Evolutionary conservation across 805 yeast species (phyloP).

Genomic region (Metschnikowia continentalis): DNA sequence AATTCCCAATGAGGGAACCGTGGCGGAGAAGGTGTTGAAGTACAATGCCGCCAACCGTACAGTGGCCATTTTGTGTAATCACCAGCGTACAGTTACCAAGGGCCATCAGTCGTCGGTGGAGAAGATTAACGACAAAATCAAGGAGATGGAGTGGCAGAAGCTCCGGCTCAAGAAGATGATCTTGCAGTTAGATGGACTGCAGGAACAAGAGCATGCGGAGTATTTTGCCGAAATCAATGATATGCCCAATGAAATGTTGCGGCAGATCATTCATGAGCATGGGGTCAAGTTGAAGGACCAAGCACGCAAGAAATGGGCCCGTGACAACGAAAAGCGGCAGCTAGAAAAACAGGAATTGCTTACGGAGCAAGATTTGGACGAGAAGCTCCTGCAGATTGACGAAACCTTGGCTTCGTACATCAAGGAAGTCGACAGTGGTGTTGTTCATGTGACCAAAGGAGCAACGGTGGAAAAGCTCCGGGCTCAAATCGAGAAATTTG

Average conservation of each 20-base stretch:
- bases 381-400: slow-evolving; percentile 52
- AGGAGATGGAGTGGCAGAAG: slow-evolving; percentile 83
- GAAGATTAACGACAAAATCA: slow-evolving; percentile 70
- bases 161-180: slow-evolving; percentile 70
- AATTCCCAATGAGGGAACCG: slow-evolving; percentile 82
- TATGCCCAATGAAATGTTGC: slow-evolving; percentile 60
- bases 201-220: slow-evolving; percentile 47
- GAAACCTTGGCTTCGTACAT: slow-evolving; percentile 49
- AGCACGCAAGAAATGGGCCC: slow-evolving; percentile 56
- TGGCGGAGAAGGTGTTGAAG: slow-evolving; percentile 79
- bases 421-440: slow-evolving; percentile 56
- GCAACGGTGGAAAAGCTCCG: slow-evolving; percentile 66
- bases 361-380: slow-evolving; percentile 54
- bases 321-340: slow-evolving; percentile 72
- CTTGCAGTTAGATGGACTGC: slow-evolving; percentile 54
- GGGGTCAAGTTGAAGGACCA: slow-evolving; percentile 65
- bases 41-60: slow-evolving; percentile 94
- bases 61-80: slow-evolving; percentile 94
- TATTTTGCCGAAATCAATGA: slow-evolving; percentile 69
- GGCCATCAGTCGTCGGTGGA: slow-evolving; percentile 77
- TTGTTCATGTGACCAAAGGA: slow-evolving; percentile 48
- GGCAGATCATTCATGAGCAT: slow-evolving; percentile 52
- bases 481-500: slow-evolving; percentile 66
- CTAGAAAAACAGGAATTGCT: slow-evolving; percentile 53
- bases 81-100: slow-evolving; percentile 88